A percentile compares a stretch with the other conserved stretches of the same genome.
These are phyloP conservation scores for Scheffersomyces stambukii DNA, from an alignment of 1,139 yeast species.

Conservation along the genomic window DNA sequence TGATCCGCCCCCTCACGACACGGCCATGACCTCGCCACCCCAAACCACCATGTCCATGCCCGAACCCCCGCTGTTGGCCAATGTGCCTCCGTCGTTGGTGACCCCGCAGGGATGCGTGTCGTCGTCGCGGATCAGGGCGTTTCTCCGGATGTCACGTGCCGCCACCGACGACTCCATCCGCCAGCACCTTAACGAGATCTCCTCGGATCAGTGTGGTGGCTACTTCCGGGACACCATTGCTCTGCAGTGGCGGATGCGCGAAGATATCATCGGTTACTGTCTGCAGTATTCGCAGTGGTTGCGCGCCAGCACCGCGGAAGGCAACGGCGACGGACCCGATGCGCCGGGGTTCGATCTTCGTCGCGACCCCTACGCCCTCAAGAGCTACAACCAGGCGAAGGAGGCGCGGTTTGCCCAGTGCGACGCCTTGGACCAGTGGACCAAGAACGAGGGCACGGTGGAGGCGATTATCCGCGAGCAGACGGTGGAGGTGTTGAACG, in stretches of 20 bases:
- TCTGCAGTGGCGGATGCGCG: conserved; percentile 37
- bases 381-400: conserved; percentile 18
- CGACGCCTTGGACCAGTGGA: conserved; percentile 35
- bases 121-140: conserved; percentile 32
- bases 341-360: conserved; percentile 21
- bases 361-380: conserved; percentile 38
- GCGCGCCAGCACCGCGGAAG: conserved; percentile 10
- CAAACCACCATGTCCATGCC: too few relatives aligned
- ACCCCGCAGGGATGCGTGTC: conserved; percentile 30
- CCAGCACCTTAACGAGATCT: conserved; percentile 33
- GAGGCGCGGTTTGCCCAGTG: conserved; percentile 21
- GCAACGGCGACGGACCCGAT: conserved; percentile 3
- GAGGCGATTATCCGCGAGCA: conserved; percentile 34
- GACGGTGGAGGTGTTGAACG: conserved; percentile 29
- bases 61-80: too few relatives aligned
- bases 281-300: conserved; percentile 20
- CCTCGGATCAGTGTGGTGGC: conserved; percentile 20
- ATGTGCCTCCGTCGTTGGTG: conserved; percentile 13
- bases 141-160: conserved; percentile 34
- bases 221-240: conserved; percentile 26
- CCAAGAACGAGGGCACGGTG: conserved; percentile 28
- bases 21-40: conserved; percentile 1
- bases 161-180: conserved; percentile 38
- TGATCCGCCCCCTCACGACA: background rate
- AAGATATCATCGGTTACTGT: conserved; percentile 29